These are phyloP conservation scores for Candida golubevii DNA, from an alignment of 805 yeast species.

Conservation along the genomic window DNA sequence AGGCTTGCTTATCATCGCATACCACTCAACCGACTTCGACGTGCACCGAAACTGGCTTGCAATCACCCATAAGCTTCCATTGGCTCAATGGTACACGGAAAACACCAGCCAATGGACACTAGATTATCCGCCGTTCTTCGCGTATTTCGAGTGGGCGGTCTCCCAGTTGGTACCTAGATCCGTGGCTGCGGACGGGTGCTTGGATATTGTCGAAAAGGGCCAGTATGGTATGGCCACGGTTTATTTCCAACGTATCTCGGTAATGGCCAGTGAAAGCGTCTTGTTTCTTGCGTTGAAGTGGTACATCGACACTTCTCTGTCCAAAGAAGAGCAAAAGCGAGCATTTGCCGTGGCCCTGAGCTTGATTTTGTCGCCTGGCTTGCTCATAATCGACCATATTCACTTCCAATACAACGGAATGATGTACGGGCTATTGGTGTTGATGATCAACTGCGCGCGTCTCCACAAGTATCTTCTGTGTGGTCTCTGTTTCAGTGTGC, in stretches of 20 bases:
- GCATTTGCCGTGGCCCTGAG: constrained; percentile 78
- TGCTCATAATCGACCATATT: constrained; percentile 87
- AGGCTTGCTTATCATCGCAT: constrained; percentile 48
- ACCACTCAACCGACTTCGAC: constrained; percentile 93
- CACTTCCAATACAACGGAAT: constrained; percentile 97
- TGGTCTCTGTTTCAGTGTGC: constrained; percentile 65
- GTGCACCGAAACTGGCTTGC: constrained; percentile 98
- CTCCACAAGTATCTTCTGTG: constrained; percentile 52
- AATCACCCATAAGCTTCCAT: constrained; percentile 71
- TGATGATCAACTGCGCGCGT: constrained; percentile 69
- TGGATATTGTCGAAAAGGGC: constrained; percentile 63
- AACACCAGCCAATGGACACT: constrained; percentile 83
- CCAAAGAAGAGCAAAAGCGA: constrained; percentile 38
- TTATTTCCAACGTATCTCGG: constrained; percentile 77
- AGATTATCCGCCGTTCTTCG: constrained; percentile 97
- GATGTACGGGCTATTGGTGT: constrained; percentile 77
- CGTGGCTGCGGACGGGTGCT: constrained; percentile 71
- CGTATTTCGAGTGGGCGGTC: constrained; percentile 85
- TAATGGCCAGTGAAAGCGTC: constrained; percentile 69
- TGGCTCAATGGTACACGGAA: constrained; percentile 80
- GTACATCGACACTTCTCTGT: constrained; percentile 51
- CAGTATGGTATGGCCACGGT: constrained; percentile 74
- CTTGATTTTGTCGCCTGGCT: constrained; percentile 82
- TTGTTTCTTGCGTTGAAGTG: constrained; percentile 68
- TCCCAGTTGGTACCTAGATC: constrained; percentile 63